Evolutionary conservation across 1,139 yeast genomes (phyloP), one percentile per base, ranked within the genome.

Genomic region (Debaryomyces nepalensis): DNA sequence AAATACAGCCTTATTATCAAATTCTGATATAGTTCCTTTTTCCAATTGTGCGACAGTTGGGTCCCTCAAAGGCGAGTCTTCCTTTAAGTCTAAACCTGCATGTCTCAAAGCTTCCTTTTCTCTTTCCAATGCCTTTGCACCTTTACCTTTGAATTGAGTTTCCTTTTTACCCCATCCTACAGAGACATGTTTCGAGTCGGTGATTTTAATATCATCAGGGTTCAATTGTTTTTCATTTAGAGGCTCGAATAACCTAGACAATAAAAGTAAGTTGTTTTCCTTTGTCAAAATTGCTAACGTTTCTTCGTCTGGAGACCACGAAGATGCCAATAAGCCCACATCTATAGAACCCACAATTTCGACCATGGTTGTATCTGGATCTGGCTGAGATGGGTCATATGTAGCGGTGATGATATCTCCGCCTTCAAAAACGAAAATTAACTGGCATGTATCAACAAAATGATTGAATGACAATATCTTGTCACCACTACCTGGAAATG

Each of bases 141-240:
- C 99, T 55, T 80, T 84, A 39, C 99, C 99, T 63, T 87, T 84
- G 63, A 95, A 95, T 64, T 95, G 99, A 0, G 99, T 95, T 63
- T 93, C 99, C 50, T 86, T 84, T 53, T 87, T 87, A 57, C 99
- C 99, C 99, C 99, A 95, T 14, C 99, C 99, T 27, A 93, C 97
- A 15, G 95, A 85, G 24, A 95, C 97, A 57, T 93, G 97, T 53
- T 84, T 85, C 3, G 91, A 82, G 42, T 81, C 77, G 30, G 80
- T 68, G 31, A 71, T 67, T 37, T 66, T 64, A 39, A 90, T 72
- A 59, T 93, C 98, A 11, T 76, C 77, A 1, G 79, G 70, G 39
- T 77, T 70, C 46, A 91, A 66, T 12, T 54, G 51, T 40, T 75
- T 72, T 56, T 93, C 97, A 9, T 81, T 69, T 20, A 93, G 75